Evolutionary conservation across 192 early-diverging fungal genomes (phyloP).

Genomic region (Mortierella alpina): DNA sequence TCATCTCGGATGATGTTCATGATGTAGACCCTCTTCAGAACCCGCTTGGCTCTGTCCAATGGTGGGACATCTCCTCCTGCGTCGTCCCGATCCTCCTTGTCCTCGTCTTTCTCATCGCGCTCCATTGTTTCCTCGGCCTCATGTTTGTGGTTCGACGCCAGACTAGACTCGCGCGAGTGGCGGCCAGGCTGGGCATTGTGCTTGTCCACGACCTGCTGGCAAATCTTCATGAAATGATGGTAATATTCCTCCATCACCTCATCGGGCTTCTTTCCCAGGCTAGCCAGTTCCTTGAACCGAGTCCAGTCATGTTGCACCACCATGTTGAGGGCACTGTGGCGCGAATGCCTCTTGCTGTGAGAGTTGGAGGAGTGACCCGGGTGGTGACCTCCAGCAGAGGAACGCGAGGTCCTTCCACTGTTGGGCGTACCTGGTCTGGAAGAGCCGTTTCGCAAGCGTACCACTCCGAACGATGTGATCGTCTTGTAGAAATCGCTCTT

Average conservation of each 20-base stretch:
- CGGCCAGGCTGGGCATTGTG: slow-evolving; percentile 30
- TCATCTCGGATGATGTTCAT: slow-evolving; percentile 77
- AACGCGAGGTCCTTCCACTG: slow-evolving; percentile 57
- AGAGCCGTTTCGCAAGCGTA: slow-evolving; percentile 33
- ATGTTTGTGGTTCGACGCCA: slow-evolving; percentile 22
- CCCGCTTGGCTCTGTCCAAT: slow-evolving; percentile 74
- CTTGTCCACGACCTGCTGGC: slow-evolving; percentile 68
- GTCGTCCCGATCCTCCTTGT: slow-evolving; percentile 57
- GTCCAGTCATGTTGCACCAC: slow-evolving; percentile 75
- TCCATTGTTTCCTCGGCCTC: slow-evolving; percentile 27
- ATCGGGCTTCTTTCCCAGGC: slow-evolving; percentile 71
- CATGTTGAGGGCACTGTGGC: slow-evolving; percentile 26
- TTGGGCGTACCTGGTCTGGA: slow-evolving; percentile 32
- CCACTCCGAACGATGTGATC: slow-evolving; percentile 65
- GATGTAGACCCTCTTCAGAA: slow-evolving; percentile 74
- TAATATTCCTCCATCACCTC: slow-evolving; percentile 76
- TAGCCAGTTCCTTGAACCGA: slow-evolving; percentile 76
- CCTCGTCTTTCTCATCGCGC: slow-evolving; percentile 49
- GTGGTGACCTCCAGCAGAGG: slow-evolving; percentile 2
- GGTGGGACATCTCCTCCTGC: slow-evolving; percentile 65
- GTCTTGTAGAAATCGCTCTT: slow-evolving; percentile 65
- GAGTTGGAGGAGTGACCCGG: slow-evolving; percentile 12
- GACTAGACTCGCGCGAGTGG: slow-evolving; percentile 38
- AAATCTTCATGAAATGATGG: slow-evolving; percentile 65
- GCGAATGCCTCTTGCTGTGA: neutral